phyloP scores from a whole-genome alignment of 2,329 filamentous ascomycete species.

The Scytalidium lignicola region DNA sequence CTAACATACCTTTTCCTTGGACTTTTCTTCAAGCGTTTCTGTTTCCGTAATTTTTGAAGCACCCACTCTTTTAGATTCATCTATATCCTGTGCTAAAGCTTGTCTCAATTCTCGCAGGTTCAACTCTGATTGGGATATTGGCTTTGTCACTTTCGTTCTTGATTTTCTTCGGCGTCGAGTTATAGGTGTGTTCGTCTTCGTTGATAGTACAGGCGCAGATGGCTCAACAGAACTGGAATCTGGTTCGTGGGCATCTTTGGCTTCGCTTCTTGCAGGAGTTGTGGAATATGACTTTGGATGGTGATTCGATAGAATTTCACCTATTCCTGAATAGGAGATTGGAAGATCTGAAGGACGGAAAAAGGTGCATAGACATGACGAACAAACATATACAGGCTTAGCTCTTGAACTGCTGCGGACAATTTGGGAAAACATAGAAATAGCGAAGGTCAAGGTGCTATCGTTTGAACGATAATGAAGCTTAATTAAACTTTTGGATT shows the following conservation, averaged over 20 bases:
- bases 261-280: background rate
- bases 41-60: background rate
- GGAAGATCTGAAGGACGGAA: slow-evolving; percentile 1
- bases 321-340: background rate
- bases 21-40: background rate
- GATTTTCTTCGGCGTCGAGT: background rate
- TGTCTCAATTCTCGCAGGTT: background rate
- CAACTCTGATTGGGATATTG: background rate
- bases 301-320: background rate
- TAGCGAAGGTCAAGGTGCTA: background rate
- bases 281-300: background rate
- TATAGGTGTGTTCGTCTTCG: background rate
- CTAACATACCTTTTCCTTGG: background rate
- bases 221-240: background rate
- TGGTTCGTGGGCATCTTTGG: background rate
- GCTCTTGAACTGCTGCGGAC: slow-evolving; percentile 15
- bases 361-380: slow-evolving; percentile 16
- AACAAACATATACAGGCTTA: slow-evolving; percentile 17
- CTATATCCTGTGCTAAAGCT: background rate
- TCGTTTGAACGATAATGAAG: too few relatives aligned
- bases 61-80: background rate
- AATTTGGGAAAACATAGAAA: slow-evolving; percentile 19
- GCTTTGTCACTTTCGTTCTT: background rate
- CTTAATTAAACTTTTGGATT: background rate
- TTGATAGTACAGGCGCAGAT: background rate